Evolutionary conservation across 768 basidiomycete genomes (phyloP), one percentile per base, ranked within the genome.

Genomic region (Suillus americanus): DNA sequence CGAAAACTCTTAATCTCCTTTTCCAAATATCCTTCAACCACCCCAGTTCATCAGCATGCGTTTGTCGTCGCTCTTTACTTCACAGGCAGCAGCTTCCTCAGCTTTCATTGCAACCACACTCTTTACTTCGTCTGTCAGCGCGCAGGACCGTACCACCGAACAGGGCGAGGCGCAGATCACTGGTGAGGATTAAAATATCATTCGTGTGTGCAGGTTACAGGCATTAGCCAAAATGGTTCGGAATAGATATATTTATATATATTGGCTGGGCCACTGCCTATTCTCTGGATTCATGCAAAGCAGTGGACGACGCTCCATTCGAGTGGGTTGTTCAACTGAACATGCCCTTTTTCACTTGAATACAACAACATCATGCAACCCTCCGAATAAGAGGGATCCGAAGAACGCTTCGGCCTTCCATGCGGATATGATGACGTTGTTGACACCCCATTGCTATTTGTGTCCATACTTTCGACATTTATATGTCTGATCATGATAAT

Each of bases 91-190:
- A 14, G 40, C 59, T 40, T 41, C 33, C 12, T 62, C 62, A 51
- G 33, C 54, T 61, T 40, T 71, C 43, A 51, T 65, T 10, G 46
- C 62, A 4, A 16, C 56, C 4, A 46, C 67, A 40, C 41, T 70
- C 54, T 54, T 64, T 25, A 60, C 56, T 33, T 38, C 30, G 20
- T 25, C 63, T 7, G 63, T 37, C 25, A 13, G 33, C 8, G 72
- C 75, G 5, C 71, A 73, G 55, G 74, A 77, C 60, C 77, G 76
- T 46, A 71, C 78, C 1, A 71, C 75, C 1, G 79, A 79, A 60
- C 71, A 72, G 14, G 74, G 71, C 23, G 81, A 80, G 65, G 76
- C 77, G 0, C 67, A 77, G 20, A 79, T 81, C n/a, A 67, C 70
- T 57, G 75, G 82, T 80, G 46, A 53, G 75, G 71, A 18, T 25